Base-by-base conservation (phyloP, 1,284 basidiomycete species). In the Cerioporus squamosus region DNA sequence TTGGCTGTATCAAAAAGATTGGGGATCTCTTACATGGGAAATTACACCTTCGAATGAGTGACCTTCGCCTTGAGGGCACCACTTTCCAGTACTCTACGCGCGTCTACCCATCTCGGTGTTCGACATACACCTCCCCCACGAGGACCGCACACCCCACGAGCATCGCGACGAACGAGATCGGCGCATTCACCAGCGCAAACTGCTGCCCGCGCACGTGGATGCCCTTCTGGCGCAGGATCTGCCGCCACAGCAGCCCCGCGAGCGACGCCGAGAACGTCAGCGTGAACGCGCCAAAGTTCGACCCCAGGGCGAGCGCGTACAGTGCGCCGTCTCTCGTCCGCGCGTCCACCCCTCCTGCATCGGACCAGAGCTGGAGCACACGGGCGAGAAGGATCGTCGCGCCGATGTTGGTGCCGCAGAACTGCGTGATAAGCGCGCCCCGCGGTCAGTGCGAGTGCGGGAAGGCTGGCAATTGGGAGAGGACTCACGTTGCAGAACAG, bases 381-480 rank as follows among this genome's bases (percentile, higher is more conserved):
- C 87, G 80, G 44, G 87, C 85, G 22, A 98, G 84, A 26, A 99
- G 81, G 69, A 99, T 97, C 0, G 96, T 98, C 2, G 94, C 93
- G 42, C 96, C 97, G 56, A 98, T 98, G 72, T 98, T 98, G 10
- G 96, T 98, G 0, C 95, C 95, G 22, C 92, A 87, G 48, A 95
- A 71, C 83, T 80, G 62, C 51, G 48, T 17, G 26, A 9, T 3
- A n/a, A 38, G 23, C 5, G 23, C 5, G 8, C 36, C 17, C n/a
- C n/a, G n/a, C 15, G 17, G 18, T 33, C 8, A 48, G 14, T 2
- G 18, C 14, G 7, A 6, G 31, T 18, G 29, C 22, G 31, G 5
- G 14, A n/a, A 23, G 22, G 4, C 23, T 20, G 38, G 20, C 12
- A 20, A 53, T 14, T 9, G 29, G 18, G 26, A 9, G 22, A 44